These are phyloP conservation scores for Silene coronaria DNA, from an alignment of 179 eudicot species.

Conservation along the genomic window DNA sequence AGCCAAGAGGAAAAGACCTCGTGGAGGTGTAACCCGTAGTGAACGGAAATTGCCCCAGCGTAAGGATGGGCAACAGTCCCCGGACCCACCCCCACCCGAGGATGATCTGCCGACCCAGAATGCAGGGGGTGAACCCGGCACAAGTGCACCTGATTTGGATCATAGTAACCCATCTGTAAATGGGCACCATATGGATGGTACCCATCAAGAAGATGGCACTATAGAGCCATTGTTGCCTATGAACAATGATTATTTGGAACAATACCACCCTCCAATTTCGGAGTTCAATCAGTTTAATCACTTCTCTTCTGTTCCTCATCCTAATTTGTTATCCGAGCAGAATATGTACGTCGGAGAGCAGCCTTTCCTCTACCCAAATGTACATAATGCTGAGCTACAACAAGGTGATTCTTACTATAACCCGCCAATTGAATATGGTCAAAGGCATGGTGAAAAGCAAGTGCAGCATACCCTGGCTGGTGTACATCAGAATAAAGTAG, in stretches of 20 bases:
- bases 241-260: constrained; percentile 27
- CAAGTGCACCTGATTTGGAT: constrained; percentile 30
- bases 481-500: constrained; percentile 33
- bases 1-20: constrained; percentile 36
- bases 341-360: constrained; percentile 25
- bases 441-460: constrained; percentile 32
- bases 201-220: constrained; percentile 32
- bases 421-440: constrained; percentile 37
- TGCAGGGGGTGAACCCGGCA: constrained; percentile 26
- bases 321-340: constrained; percentile 25
- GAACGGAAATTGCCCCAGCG: constrained; percentile 24
- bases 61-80: constrained; percentile 26
- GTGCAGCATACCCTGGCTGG: constrained; percentile 24
- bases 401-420: constrained; percentile 31
- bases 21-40: constrained; percentile 27
- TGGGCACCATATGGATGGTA: constrained; percentile 23
- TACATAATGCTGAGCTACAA: constrained; percentile 36
- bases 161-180: constrained; percentile 24
- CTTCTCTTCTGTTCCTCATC: constrained; percentile 30
- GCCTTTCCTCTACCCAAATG: constrained; percentile 28
- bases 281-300: constrained; percentile 25
- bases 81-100: constrained; percentile 1
- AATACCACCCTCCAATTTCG: constrained; percentile 29
- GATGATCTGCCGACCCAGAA: constrained; percentile 26
- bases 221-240: constrained; percentile 25